phyloP scores from a whole-genome alignment of 805 yeast genomes.

The Ogataea pilisensis region DNA sequence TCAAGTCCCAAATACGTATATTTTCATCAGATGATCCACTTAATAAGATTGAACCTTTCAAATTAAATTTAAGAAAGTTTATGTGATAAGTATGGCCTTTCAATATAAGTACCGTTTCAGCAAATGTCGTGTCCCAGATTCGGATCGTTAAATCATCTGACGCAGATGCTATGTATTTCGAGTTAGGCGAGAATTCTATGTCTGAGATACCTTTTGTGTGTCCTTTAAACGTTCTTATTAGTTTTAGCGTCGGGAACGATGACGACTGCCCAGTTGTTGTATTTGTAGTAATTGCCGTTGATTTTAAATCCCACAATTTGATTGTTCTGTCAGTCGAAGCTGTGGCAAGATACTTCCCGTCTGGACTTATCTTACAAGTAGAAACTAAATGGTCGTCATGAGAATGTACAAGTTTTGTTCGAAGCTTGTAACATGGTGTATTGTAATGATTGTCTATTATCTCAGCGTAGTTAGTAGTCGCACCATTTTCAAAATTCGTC shows the following conservation, averaged over 20 bases:
- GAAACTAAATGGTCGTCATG: slow-evolving; percentile 32
- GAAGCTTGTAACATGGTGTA: slow-evolving; percentile 10
- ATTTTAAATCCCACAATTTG: slow-evolving; percentile 47
- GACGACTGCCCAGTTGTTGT: neutral
- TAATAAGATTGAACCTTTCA: slow-evolving; percentile 72
- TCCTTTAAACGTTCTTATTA: slow-evolving; percentile 40
- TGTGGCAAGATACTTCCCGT: slow-evolving; percentile 55
- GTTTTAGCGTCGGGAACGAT: slow-evolving; percentile 22
- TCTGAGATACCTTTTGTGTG: slow-evolving; percentile 74
- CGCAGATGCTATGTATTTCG: slow-evolving; percentile 70
- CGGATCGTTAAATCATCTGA: slow-evolving; percentile 82
- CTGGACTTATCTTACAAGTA: slow-evolving; percentile 56
- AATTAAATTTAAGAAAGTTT: slow-evolving; percentile 62
- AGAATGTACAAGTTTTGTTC: slow-evolving; percentile 5
- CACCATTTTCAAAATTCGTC: too few relatives aligned
- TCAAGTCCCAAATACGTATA: slow-evolving; percentile 84
- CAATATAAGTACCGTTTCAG: slow-evolving; percentile 47
- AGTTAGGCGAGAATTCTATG: slow-evolving; percentile 73
- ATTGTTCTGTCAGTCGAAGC: slow-evolving; percentile 56
- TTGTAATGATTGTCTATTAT: neutral
- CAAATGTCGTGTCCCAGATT: slow-evolving; percentile 59
- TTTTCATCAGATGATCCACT: slow-evolving; percentile 91
- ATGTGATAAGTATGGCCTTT: slow-evolving; percentile 85
- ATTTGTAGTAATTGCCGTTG: slow-evolving; percentile 4
- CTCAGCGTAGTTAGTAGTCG: neutral